Evolutionary conservation across 2,329 filamentous ascomycete species (phyloP), one percentile per base, ranked within the genome.

Genomic region (Scytalidium lignicola): DNA sequence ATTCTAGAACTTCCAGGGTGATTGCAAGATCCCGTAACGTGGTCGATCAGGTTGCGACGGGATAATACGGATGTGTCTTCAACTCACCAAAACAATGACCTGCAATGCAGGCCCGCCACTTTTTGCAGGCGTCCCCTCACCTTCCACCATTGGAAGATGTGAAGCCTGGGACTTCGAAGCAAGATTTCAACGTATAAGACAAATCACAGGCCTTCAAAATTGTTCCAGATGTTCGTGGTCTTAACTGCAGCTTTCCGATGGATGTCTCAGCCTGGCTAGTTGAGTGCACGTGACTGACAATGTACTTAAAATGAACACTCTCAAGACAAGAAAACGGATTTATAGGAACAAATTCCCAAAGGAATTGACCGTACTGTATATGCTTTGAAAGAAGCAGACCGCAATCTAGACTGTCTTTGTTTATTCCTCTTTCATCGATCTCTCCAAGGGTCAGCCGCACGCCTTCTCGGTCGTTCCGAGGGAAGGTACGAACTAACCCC

Each of bases 41-140:
- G 15, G 18, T 46, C 22, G 48, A 23, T n/a, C 6, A 37, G 32
- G 32, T 17, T n/a, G 32, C 4, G 8, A 17, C 32, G 32, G 47
- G 41, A 29, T 29, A 42, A 10, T n/a, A 13, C 32, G 32, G 32
- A 37, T 37, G n/a, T 17, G 32, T 37, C 32, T 37, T 37, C 5
- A 40, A 77, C 84, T 73, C 72, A 90, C 86, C 73, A 90, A 67
- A 51, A 90, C 75, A 69, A 89, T 88, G 43, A 90, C 82, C 69
- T 90, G 85, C 69, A 90, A 70, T 39, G 80, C 79, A 65, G 32
- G 32, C 32, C 32, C 32, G 32, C 32, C 32, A 17, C 15, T 37
- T n/a, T n/a, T 37, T 37, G n/a, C 32, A 37, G 80, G 75, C 49
- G 43, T 43, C 41, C 47, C 46, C 21, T 44, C 32, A 29, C 46